Evolutionary conservation across 1,284 basidiomycete species (phyloP).

Genomic region (Somion occarium): DNA sequence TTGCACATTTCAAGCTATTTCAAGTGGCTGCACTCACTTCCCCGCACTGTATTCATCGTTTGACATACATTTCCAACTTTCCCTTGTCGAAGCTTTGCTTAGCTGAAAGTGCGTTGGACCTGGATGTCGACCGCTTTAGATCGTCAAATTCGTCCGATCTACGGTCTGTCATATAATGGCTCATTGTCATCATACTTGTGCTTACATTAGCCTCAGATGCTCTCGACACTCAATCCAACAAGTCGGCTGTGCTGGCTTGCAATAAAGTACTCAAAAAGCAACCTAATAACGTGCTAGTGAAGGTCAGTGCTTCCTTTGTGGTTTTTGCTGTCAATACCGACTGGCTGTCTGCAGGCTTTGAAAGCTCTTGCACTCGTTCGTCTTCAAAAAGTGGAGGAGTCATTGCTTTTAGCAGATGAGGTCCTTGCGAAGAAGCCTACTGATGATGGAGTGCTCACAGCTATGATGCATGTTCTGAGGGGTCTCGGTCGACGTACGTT

Average conservation of each 20-base stretch:
- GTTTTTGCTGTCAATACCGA: constrained; percentile 5
- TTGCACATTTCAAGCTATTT: not conserved
- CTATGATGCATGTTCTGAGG: constrained; percentile 77
- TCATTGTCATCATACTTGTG: constrained; percentile 4
- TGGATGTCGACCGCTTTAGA: constrained; percentile 54
- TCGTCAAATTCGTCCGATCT: constrained; percentile 76
- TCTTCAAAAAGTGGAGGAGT: constrained; percentile 78
- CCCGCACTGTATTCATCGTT: constrained; percentile 1
- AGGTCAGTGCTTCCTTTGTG: constrained; percentile 38
- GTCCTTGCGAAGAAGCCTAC: constrained; percentile 65
- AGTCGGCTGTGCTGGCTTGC: constrained; percentile 77
- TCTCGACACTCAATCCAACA: constrained; percentile 79
- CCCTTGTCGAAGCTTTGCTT: constrained; percentile 6
- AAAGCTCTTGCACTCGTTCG: constrained; percentile 82
- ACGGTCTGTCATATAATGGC: constrained; percentile 43
- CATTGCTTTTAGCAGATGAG: constrained; percentile 73
- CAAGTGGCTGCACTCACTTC: not conserved
- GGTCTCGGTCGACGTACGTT: constrained; percentile 70
- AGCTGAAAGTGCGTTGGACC: constrained; percentile 7
- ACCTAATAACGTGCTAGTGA: constrained; percentile 66
- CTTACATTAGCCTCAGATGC: constrained; percentile 49
- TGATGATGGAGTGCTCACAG: constrained; percentile 66
- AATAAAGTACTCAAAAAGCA: constrained; percentile 83
- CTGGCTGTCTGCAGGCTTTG: constrained; percentile 49
- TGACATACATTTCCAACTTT: not conserved